Evolutionary conservation across 1,139 yeast genomes (phyloP), one percentile per base, ranked within the genome.

Genomic region (Meyerozyma elateridarum): DNA sequence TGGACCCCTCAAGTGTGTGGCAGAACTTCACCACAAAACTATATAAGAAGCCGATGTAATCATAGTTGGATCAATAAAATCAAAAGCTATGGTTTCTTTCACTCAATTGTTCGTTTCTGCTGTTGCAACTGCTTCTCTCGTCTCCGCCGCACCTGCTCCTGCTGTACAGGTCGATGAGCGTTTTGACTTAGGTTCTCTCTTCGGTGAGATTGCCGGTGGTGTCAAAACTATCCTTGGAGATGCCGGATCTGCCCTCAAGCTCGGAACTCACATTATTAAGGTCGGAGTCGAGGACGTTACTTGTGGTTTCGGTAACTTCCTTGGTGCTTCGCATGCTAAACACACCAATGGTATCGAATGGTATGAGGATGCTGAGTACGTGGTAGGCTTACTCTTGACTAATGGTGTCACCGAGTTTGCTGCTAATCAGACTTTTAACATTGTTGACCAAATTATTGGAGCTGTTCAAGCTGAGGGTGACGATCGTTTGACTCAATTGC

Each of bases 331-430:
- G 5, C 9, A 24, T 6, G 18, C 15, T 13, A 17, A 17, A 6
- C 27, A 24, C 27, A 24, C 27, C 18, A 24, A 24, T 8, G 27
- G 27, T 8, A 24, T 24, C 8, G 27, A 24, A 8, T 24, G 27
- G 27, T 24, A 24, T 11, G 27, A 24, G 19, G 27, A 24, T 14
- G 27, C 27, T 15, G 27, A 24, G 27, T 24, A 24, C 27, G 14
- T 24, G 27, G 27, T 18, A 8, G 27, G 27, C 4, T 14, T 24
- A 13, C 14, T 24, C 9, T 24, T 24, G 27, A 24, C 13, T 24
- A 15, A 17, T 24, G 27, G 27, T 14, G 18, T 18, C 8, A 18
- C 27, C 9, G 27, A 24, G 27, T 24, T 11, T 11, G 8, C 15
- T 18, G 15, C 14, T 11, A 24, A 24, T 8, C 13, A 24, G 11